A percentile compares a stretch with the other conserved stretches of the same genome.
These are phyloP conservation scores for Leptographium wingfieldii DNA, from an alignment of 2,329 filamentous ascomycete genomes.

Conservation along the genomic window DNA sequence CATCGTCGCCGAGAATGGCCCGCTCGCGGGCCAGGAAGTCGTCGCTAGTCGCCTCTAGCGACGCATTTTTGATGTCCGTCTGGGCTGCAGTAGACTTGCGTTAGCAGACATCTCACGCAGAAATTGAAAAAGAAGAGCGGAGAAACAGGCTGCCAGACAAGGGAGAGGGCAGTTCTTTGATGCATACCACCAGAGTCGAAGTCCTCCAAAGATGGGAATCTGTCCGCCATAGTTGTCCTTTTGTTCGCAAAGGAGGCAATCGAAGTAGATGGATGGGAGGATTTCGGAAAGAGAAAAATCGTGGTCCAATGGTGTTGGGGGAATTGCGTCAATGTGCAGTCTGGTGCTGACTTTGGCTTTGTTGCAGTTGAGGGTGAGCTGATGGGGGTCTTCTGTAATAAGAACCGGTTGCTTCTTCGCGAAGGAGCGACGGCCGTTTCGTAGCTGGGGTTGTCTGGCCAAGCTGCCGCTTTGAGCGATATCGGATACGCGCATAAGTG, in stretches of 20 bases:
- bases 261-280: background rate
- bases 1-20: constrained; percentile 82
- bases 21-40: constrained; percentile 91
- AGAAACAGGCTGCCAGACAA: constrained; percentile 5
- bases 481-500: background rate
- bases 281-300: no score
- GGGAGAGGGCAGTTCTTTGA: background rate
- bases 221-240: constrained; percentile 51
- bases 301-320: background rate
- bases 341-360: background rate
- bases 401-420: background rate
- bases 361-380: background rate
- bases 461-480: background rate
- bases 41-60: constrained; percentile 49
- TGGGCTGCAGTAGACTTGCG: constrained; percentile 39
- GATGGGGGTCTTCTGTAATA: background rate
- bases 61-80: constrained; percentile 48
- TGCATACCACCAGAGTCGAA: constrained; percentile 53
- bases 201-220: constrained; percentile 69
- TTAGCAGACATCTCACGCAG: background rate
- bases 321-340: background rate
- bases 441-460: background rate
- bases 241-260: constrained; percentile 1
- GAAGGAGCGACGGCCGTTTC: background rate
- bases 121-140: background rate